Conservation (phyloP, 352 stramenopile species). For the Globisporangium mamillatum region DNA sequence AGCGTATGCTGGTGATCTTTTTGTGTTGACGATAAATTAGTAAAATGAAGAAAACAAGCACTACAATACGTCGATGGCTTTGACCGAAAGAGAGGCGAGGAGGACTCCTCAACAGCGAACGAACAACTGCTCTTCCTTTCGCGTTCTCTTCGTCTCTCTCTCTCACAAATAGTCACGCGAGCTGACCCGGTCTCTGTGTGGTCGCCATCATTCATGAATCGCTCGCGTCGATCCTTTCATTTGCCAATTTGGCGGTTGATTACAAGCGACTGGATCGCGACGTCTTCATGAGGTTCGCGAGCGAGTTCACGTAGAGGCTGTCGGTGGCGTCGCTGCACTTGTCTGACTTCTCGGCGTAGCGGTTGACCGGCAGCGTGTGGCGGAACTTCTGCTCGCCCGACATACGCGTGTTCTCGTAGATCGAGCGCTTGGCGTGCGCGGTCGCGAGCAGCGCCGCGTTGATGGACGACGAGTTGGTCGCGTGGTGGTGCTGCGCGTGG, state of each 20-base stretch:
- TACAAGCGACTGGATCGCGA: constrained; percentile 40
- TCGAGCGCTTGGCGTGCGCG: constrained; percentile 29
- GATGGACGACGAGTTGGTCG: constrained; percentile 14
- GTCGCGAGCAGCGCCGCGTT: constrained; percentile 17
- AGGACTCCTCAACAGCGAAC: not conserved
- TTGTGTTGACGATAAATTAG: constrained; percentile 3
- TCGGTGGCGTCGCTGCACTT: constrained; percentile 45
- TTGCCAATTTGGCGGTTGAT: not conserved
- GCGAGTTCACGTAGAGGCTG: constrained; percentile 38
- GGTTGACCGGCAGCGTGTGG: constrained; percentile 41
- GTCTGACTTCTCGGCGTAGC: constrained; percentile 32
- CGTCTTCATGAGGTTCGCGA: constrained; percentile 41
- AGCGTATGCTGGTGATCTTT: not conserved
- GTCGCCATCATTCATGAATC: not conserved
- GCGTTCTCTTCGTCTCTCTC: not conserved
- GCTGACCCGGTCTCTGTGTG: not conserved
- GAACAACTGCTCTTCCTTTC: not conserved
- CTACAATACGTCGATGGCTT: not conserved
- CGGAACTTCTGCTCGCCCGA: constrained; percentile 47
- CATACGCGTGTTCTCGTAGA: constrained; percentile 54
- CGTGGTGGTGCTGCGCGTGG: constrained; percentile 9
- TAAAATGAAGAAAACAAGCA: not conserved
- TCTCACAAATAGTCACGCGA: not conserved
- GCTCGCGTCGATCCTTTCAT: too few species aligned
- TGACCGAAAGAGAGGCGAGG: not conserved